phyloP scores from a whole-genome alignment of 164 flowering plant species.

The Magnolia changhungtana region DNA sequence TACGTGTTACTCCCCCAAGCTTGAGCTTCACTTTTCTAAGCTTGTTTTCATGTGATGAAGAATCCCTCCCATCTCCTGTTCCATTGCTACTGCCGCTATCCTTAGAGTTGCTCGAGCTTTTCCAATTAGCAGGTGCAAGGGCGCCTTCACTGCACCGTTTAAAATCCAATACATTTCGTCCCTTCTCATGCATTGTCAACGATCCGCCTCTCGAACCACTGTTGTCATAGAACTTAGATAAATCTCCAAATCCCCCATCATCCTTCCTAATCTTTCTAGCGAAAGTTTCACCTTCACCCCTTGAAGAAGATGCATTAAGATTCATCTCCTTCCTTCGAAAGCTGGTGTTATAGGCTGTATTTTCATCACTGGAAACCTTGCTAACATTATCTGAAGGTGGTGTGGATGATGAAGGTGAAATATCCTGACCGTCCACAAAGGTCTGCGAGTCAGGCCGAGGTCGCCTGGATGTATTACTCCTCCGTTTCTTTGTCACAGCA shows the following conservation, averaged over 20 bases:
- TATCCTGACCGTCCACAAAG: constrained; percentile 28
- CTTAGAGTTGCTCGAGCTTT: constrained; percentile 25
- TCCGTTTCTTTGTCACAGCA: constrained; percentile 44
- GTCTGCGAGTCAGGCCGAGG: constrained; percentile 56
- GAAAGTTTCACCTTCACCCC: constrained; percentile 34
- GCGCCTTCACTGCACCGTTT: constrained; percentile 56
- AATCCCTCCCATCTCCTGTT: constrained; percentile 17
- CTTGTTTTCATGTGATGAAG: constrained; percentile 35
- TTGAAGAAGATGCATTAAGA: constrained; percentile 33
- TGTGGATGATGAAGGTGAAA: constrained; percentile 42
- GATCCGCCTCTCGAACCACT: constrained; percentile 11
- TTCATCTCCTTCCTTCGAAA: constrained; percentile 45
- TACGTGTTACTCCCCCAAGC: constrained; percentile 78
- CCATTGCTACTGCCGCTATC: constrained; percentile 22
- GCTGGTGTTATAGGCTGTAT: constrained; percentile 25
- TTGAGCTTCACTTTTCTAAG: constrained; percentile 78
- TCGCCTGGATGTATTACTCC: constrained; percentile 57
- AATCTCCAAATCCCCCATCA: constrained; percentile 28
- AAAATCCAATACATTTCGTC: constrained; percentile 24
- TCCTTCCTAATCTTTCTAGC: constrained; percentile 24
- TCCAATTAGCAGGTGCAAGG: constrained; percentile 66
- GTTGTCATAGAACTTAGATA: constrained; percentile 12
- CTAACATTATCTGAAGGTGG: constrained; percentile 50
- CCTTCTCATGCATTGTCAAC: constrained; percentile 9
- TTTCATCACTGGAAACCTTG: constrained; percentile 61